Base-by-base conservation (phyloP, 108 stramenopile genomes). In the Nannochloropsis gaditana region DNA sequence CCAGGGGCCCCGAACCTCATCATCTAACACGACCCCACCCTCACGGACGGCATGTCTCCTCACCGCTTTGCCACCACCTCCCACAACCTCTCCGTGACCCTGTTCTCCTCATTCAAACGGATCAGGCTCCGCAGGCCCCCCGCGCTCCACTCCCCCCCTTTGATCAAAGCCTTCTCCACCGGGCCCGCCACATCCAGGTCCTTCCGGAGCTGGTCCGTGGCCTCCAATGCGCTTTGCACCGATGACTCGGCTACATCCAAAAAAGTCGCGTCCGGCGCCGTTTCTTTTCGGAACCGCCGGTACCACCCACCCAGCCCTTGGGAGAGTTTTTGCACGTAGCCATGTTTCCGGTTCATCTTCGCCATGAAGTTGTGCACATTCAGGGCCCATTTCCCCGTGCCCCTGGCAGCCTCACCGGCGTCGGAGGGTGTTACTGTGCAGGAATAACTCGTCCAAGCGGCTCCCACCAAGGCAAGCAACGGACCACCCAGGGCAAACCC, bases 11-110 rank as follows among this genome's bases (percentile, higher is more conserved):
- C 11, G 43, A 10, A 79, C 41, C 79, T 80, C 79, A 5, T 80
- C 79, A 44, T 80, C 80, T 11, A 11, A 19, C 80, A 42, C 1
- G 31, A 31, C 31, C 31, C 45, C 82, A 31, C 79, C 93, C 92
- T 79, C 85, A 85, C 86, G 41, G 79, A 89, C 84, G 88, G 41
- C n/a, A 31, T 31, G 31, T 31, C 31, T 31, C 31, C 31, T 31
- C 31, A 31, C 31, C 31, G 31, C 81, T 43, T 42, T 17, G 5
- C 3, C 42, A 43, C 42, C 42, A 15, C 17, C 3, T 17, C 9
- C 81, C 43, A 42, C 3, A 43, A 5, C 42, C 21, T 43, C 17
- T 82, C 81, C 42, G 42, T 42, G 17, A 82, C 42, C 42, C 21
- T 43, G 17, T 82, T 42, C 81, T 82, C 42, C 8, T 82, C 81